Evolutionary conservation across 1,139 yeast species (phyloP).

Genomic region (Pichia sorboxylosa): DNA sequence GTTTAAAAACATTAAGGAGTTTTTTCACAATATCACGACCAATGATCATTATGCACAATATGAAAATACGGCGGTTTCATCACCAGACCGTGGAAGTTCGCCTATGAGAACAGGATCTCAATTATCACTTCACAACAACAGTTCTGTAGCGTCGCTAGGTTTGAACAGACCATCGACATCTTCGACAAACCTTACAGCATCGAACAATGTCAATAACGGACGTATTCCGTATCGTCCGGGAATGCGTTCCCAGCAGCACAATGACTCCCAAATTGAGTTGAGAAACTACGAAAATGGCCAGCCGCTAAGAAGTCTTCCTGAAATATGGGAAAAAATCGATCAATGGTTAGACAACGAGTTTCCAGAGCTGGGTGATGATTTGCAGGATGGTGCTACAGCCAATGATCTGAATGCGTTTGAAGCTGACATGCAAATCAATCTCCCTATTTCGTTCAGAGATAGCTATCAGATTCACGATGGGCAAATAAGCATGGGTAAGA

Average conservation of each 20-base stretch:
- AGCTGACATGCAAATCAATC: conserved; percentile 50
- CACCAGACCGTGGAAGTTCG: conserved; percentile 2
- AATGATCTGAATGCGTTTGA: conserved; percentile 73
- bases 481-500: conserved; percentile 60
- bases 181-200: background rate
- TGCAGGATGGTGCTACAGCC: conserved; percentile 58
- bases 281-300: conserved; percentile 41
- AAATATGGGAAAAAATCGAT: conserved; percentile 68
- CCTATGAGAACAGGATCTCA: conserved; percentile 14
- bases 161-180: conserved; percentile 22
- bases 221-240: conserved; percentile 30
- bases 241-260: conserved; percentile 28
- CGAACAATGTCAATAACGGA: conserved; percentile 1
- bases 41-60: conserved; percentile 53
- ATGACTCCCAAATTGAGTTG: conserved; percentile 32
- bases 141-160: conserved; percentile 22
- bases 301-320: conserved; percentile 61
- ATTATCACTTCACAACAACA: conserved; percentile 18
- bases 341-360: conserved; percentile 65
- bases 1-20: conserved; percentile 26
- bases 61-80: conserved; percentile 16
- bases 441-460: conserved; percentile 69
- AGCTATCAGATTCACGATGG: conserved; percentile 72
- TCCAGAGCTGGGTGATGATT: conserved; percentile 67
- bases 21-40: conserved; percentile 47